Evolutionary conservation across 345 rosid genomes (phyloP), one percentile per base, ranked within the genome.

Genomic region (Xanthoceras sorbifolium): DNA sequence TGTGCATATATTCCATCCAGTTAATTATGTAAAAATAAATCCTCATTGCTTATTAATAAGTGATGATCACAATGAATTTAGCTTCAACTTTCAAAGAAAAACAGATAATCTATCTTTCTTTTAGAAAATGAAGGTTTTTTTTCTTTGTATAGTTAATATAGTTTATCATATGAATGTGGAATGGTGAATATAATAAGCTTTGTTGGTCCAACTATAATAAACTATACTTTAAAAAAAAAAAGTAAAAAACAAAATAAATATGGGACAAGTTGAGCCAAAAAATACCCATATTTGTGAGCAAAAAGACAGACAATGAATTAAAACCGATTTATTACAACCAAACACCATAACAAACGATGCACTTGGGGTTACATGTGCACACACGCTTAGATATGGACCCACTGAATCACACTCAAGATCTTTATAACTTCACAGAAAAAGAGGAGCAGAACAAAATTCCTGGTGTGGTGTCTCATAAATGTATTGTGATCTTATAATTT

Each of bases 241-340:
- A 22, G 2, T 55, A 4, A n/a, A 25, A 10, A 46, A 23, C 3
- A 22, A 32, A 54, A 1, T 8, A 14, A 0, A 20, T 5, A 48
- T 64, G 77, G 77, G 70, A n/a, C 64, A 63, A 62, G 59, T 25
- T 31, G 9, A 34, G 73, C 12, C 44, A 29, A 22, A 25, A 10
- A 11, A 31, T 8, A 7, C 7, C 26, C 17, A 7, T 3, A 4
- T 62, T 34, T 63, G 71, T 70, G 23, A 38, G 20, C 40, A 70
- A 23, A 48, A 62, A 12, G 64, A 63, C 64, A 50, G 67, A 55
- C 50, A 69, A 25, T 25, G 57, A 71, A 52, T 29, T 34, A 20
- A 50, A 70, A 25, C 40, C 34, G 14, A 61, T 36, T 70, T 46
- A 25, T 42, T 42, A 26, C 65, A n/a, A 32, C 28, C 70, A 11